A percentile compares a stretch with the other conserved stretches of the same genome.
phyloP scores from a whole-genome alignment of 2,329 filamentous ascomycete genomes.

The Pseudogymnoascus sp. region DNA sequence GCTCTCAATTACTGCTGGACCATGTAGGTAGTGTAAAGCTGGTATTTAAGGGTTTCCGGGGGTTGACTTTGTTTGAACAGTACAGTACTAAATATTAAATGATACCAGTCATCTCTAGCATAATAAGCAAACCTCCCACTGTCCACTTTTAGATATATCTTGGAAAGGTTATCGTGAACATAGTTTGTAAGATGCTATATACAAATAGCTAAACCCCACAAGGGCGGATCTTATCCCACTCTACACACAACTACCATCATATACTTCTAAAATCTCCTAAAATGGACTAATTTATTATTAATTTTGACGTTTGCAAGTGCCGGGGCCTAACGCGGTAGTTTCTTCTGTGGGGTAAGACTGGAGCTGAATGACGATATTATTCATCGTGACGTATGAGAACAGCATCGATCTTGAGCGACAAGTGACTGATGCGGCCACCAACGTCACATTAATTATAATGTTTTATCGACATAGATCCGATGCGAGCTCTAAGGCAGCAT shows the following conservation, averaged over 20 bases:
- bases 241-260: not conserved
- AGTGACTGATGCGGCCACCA: not conserved
- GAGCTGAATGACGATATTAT: not conserved
- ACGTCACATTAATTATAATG: not conserved
- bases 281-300: not conserved
- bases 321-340: not conserved
- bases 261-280: not conserved
- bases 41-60: not conserved
- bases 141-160: not conserved
- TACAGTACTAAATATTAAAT: not conserved
- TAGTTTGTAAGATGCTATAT: not conserved
- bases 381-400: slow-evolving; percentile 7
- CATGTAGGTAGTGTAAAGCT: not conserved
- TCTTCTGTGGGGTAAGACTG: not conserved
- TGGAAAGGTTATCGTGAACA: not conserved
- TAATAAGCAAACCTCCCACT: not conserved
- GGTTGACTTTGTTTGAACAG: not conserved
- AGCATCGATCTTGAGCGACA: not conserved
- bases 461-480: not conserved
- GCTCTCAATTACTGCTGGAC: not conserved
- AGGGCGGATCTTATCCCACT: not conserved
- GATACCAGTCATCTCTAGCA: not conserved
- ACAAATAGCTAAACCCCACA: not conserved
- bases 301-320: not conserved
- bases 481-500: not conserved